phyloP scores from a whole-genome alignment of 106 monocot species.

The Allium cepa region DNA sequence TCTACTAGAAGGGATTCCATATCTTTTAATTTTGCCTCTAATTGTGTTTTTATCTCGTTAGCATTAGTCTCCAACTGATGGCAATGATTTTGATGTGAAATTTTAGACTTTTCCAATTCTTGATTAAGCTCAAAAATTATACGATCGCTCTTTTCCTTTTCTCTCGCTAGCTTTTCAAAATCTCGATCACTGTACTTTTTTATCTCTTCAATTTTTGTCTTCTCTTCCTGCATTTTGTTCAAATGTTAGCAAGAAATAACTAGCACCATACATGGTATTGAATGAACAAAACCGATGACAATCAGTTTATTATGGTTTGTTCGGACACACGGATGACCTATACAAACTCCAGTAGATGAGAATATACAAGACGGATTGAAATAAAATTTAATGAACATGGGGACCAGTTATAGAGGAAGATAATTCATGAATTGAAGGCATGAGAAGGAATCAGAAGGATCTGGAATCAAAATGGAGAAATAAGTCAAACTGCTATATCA shows the following conservation, averaged over 20 bases:
- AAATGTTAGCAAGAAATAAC: background rate
- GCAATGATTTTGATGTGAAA: constrained; percentile 22
- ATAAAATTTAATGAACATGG: too few relatives aligned
- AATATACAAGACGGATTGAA: too few relatives aligned
- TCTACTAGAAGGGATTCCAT: constrained; percentile 38
- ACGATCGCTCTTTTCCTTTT: constrained; percentile 58
- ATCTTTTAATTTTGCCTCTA: constrained; percentile 48
- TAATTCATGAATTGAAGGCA: too few relatives aligned
- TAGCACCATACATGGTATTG: too few relatives aligned
- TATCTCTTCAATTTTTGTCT: constrained; percentile 10
- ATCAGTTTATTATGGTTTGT: too few relatives aligned
- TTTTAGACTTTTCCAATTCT: constrained; percentile 39
- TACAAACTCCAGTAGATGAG: too few relatives aligned
- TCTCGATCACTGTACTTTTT: constrained; percentile 14
- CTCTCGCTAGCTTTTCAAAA: constrained; percentile 36
- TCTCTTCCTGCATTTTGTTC: constrained; percentile 25
- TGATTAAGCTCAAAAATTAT: constrained; percentile 57
- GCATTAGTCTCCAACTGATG: constrained; percentile 42
- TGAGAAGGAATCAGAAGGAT: too few relatives aligned
- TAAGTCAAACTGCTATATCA: too few relatives aligned
- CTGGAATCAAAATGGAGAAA: too few relatives aligned
- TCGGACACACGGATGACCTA: too few relatives aligned
- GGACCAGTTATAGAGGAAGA: too few relatives aligned
- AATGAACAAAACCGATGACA: too few relatives aligned
- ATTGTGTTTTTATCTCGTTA: constrained; percentile 16